Evolutionary conservation across 2,329 filamentous ascomycete species (phyloP).

Genomic region (Fusarium oligoseptatum): DNA sequence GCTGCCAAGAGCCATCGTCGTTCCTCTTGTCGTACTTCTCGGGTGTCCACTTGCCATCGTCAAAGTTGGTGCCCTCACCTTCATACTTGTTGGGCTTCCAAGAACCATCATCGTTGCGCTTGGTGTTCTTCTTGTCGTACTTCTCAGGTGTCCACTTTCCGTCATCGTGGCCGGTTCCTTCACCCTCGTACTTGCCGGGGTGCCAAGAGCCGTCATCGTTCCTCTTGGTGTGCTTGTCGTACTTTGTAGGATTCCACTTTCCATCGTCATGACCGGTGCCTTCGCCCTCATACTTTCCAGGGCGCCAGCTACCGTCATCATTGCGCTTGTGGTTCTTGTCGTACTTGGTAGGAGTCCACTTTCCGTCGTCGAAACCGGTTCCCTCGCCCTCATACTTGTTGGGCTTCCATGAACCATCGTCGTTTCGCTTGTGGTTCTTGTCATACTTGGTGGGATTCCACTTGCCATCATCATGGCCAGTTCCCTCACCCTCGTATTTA

Average conservation of each 20-base stretch:
- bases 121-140: constrained; percentile 7
- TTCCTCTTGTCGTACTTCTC: constrained; percentile 2
- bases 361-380: constrained; percentile 8
- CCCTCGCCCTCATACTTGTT: constrained; percentile 34
- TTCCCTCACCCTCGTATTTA: constrained; percentile 34
- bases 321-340: not conserved
- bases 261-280: constrained; percentile 7
- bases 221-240: not conserved
- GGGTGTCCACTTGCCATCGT: constrained; percentile 18
- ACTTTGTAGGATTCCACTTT: constrained; percentile 2
- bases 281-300: constrained; percentile 14
- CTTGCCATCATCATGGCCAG: constrained; percentile 9
- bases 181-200: constrained; percentile 31
- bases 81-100: constrained; percentile 13
- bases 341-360: constrained; percentile 12
- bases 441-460: not conserved
- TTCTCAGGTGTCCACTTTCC: constrained; percentile 15
- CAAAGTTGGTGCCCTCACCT: not conserved
- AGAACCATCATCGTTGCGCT: not conserved
- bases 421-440: not conserved
- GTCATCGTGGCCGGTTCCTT: constrained; percentile 13
- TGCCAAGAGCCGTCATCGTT: constrained; percentile 15
- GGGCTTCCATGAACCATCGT: constrained; percentile 12
- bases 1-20: constrained; percentile 30
- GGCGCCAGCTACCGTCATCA: constrained; percentile 10